Base-by-base conservation (phyloP, 1,284 basidiomycete species). In the Boletus chippewaensis region DNA sequence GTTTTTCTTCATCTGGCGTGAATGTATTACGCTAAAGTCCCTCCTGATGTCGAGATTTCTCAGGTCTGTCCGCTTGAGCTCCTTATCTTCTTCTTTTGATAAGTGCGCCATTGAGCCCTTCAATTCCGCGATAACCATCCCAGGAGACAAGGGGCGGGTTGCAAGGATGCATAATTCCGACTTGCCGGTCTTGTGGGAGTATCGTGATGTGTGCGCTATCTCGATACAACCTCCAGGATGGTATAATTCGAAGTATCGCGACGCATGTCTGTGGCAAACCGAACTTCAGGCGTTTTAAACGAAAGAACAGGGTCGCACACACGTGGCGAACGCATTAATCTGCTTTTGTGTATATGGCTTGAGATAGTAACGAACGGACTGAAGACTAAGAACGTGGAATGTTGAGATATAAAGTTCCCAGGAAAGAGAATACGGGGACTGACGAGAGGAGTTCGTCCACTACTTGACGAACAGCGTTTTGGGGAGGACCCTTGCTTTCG, bases 21-120 rank as follows among this genome's bases (percentile, higher is more conserved):
- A 92, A 66, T 91, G 87, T 52, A 95, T 91, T 60, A 95, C 90
- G 63, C 88, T 92, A 63, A 95, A 95, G 66, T 95, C 92, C 59
- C 87, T 77, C 50, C 88, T 77, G 52, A 87, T 86, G 57, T 88
- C 87, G 45, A 77, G 79, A 57, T 83, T 81, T 56, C 80, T 75
- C 50, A 73, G 62, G 66, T 85, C 82, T 13, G 83, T 86, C 35
- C 83, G 78, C 67, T 89, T 87, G 58, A 92, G 77, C 57, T 89
- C 86, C 65, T 79, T 79, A 62, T 91, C 88, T 61, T 91, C 85
- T 56, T 88, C 84, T 44, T 87, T 85, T 7, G 85, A 84, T 38
- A 92, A 70, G 63, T 91, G 81, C 11, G 88, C 88, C 78, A 93
- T 90, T 22, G 88, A 91, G 29, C 91, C 91, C 66, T 91, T 91